A percentile compares a stretch with the other conserved stretches of the same genome.
Conservation (phyloP, 2,329 filamentous ascomycete genomes). For the Penicillium palitans region DNA sequence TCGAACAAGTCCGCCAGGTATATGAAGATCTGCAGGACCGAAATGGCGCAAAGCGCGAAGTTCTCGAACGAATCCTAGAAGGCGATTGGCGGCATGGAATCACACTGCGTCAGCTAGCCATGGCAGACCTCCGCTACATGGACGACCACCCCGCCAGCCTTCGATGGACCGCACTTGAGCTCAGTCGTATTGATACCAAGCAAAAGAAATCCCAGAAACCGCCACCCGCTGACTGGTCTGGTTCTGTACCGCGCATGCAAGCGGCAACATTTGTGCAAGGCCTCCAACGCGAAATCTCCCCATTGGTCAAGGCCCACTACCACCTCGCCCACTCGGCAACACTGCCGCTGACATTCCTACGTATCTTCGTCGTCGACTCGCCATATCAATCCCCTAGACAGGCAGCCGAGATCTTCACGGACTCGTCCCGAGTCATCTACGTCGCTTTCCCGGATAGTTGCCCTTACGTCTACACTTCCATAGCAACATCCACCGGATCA, state of each 20-base stretch:
- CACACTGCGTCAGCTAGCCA: conserved; percentile 56
- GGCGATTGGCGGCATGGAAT: conserved; percentile 59
- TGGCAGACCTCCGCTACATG: conserved; percentile 55
- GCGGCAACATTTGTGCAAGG: conserved; percentile 76
- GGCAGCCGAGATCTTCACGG: conserved; percentile 46
- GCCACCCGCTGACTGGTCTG: conserved; percentile 35
- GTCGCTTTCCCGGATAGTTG: conserved; percentile 80
- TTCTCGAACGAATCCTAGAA: conserved; percentile 57
- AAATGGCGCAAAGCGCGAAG: conserved; percentile 54
- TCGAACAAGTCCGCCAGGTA: conserved; percentile 65
- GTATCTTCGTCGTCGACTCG: conserved; percentile 76
- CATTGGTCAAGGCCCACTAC: conserved; percentile 81
- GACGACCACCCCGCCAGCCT: conserved; percentile 54
- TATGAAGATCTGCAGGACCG: conserved; percentile 62
- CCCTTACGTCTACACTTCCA: conserved; percentile 69
- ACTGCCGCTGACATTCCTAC: conserved; percentile 67
- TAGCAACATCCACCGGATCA: conserved; percentile 44
- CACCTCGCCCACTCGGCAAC: conserved; percentile 70
- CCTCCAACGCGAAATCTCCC: conserved; percentile 71
- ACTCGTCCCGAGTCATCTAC: conserved; percentile 71
- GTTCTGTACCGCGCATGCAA: conserved; percentile 68
- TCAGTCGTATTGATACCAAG: conserved; percentile 34
- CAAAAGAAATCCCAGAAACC: conserved; percentile 21
- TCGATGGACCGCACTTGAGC: conserved; percentile 56
- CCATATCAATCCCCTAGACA: conserved; percentile 65